Evolutionary conservation across 129 eudicot species (phyloP).

Genomic region (Smallanthus sonchifolius): DNA sequence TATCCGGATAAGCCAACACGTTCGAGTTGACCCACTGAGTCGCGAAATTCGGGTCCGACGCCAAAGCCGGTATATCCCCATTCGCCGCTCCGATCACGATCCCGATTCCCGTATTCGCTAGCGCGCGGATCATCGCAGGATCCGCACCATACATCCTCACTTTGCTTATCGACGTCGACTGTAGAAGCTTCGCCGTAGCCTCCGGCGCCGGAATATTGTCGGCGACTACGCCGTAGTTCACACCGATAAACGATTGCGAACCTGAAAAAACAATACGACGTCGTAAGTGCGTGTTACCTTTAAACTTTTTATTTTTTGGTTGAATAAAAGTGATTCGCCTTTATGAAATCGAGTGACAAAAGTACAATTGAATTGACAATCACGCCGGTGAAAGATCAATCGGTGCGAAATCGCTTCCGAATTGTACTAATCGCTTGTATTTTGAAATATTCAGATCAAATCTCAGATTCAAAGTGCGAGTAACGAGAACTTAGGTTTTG

Average conservation of each 20-base stretch:
- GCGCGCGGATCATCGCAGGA: conserved; percentile 55
- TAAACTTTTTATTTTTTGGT: too few species aligned
- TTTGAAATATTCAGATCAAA: background rate
- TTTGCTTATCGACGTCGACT: conserved; percentile 58
- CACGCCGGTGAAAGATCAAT: background rate
- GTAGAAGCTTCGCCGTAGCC: conserved; percentile 66
- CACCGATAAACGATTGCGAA: conserved; percentile 74
- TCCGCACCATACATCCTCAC: conserved; percentile 80
- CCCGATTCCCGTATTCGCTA: conserved; percentile 75
- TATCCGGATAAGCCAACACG: conserved; percentile 69
- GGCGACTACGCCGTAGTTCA: conserved; percentile 73
- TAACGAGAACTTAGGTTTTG: background rate
- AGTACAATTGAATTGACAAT: background rate
- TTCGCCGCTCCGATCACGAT: conserved; percentile 77
- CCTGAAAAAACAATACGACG: conserved; percentile 26
- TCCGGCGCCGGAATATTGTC: conserved; percentile 84
- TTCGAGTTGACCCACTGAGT: conserved; percentile 77
- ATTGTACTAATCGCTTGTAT: background rate
- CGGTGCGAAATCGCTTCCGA: too few species aligned
- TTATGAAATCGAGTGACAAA: background rate
- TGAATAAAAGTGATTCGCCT: conserved; percentile 7
- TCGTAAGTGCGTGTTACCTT: background rate
- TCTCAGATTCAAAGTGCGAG: conserved; percentile 16
- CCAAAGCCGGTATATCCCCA: conserved; percentile 80
- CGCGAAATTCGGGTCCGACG: conserved; percentile 71